A percentile compares a stretch with the other conserved stretches of the same genome.
Evolutionary conservation across 495 filamentous ascomycete genomes (phyloP).

Genomic region (Aspergillus cavernicola): DNA sequence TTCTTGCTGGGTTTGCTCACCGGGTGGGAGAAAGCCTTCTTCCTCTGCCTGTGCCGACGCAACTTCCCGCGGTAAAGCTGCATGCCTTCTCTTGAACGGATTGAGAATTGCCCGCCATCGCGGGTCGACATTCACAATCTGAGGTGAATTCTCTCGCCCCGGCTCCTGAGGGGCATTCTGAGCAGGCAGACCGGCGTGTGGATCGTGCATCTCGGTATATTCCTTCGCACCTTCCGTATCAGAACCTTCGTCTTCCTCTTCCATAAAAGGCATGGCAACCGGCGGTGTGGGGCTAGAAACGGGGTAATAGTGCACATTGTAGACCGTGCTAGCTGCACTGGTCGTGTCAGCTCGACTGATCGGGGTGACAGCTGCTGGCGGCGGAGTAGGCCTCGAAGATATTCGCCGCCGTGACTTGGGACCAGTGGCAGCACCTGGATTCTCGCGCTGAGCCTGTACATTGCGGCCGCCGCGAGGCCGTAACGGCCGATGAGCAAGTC

Average conservation of each 20-base stretch:
- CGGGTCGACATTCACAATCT: slow-evolving; percentile 31
- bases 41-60: slow-evolving; percentile 46
- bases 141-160: slow-evolving; percentile 30
- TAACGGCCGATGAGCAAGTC: slow-evolving; percentile 36
- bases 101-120: slow-evolving; percentile 51
- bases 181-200: slow-evolving; percentile 8
- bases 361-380: slow-evolving; percentile 63
- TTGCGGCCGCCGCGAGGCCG: slow-evolving; percentile 34
- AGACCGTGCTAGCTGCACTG: slow-evolving; percentile 77
- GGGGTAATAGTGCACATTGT: slow-evolving; percentile 79
- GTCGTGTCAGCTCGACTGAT: slow-evolving; percentile 75
- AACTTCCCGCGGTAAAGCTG: slow-evolving; percentile 53
- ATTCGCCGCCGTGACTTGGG: slow-evolving; percentile 19
- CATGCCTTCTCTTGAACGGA: slow-evolving; percentile 50
- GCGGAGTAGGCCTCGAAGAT: slow-evolving; percentile 55
- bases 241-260: slow-evolving; percentile 34
- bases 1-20: slow-evolving; percentile 10
- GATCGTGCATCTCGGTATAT: slow-evolving; percentile 15
- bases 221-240: slow-evolving; percentile 25
- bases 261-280: slow-evolving; percentile 37
- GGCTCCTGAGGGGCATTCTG: slow-evolving; percentile 15
- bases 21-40: slow-evolving; percentile 19
- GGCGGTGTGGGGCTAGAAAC: slow-evolving; percentile 63
- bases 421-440: slow-evolving; percentile 15
- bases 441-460: slow-evolving; percentile 16